A percentile compares a stretch with the other conserved stretches of the same genome.
Conservation (phyloP, 2,329 filamentous ascomycete species). For the Capronia americana region DNA sequence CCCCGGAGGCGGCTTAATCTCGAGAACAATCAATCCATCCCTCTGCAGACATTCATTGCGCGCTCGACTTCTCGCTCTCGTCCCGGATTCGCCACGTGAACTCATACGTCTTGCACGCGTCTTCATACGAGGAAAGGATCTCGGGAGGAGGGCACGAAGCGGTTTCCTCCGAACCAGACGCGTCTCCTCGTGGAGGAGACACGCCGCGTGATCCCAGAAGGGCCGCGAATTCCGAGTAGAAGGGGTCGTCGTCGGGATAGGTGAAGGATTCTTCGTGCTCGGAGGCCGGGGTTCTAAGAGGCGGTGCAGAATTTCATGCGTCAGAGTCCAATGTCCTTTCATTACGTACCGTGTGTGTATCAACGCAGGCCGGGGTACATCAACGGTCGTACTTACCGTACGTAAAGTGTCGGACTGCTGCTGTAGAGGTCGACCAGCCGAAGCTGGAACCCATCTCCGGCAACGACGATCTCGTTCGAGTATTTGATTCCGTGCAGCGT, state of each 20-base stretch:
- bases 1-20: background rate
- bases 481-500: background rate
- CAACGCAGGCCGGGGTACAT: too few species aligned
- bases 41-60: background rate
- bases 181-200: background rate
- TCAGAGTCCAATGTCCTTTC: background rate
- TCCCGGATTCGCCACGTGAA: constrained; percentile 17
- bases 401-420: background rate
- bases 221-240: background rate
- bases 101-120: constrained; percentile 19
- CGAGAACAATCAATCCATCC: background rate
- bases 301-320: background rate
- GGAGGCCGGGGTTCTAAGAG: background rate
- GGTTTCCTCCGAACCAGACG: background rate
- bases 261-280: background rate
- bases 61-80: constrained; percentile 11
- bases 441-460: background rate
- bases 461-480: background rate
- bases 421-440: background rate
- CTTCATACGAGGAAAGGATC: constrained; percentile 16
- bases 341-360: background rate
- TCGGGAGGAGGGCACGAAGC: background rate
- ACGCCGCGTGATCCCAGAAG: background rate
- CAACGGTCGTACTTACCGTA: background rate
- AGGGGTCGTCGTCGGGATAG: background rate